A percentile compares a stretch with the other conserved stretches of the same genome.
Evolutionary conservation across 768 basidiomycete genomes (phyloP).

Genomic region (Russula lepida): DNA sequence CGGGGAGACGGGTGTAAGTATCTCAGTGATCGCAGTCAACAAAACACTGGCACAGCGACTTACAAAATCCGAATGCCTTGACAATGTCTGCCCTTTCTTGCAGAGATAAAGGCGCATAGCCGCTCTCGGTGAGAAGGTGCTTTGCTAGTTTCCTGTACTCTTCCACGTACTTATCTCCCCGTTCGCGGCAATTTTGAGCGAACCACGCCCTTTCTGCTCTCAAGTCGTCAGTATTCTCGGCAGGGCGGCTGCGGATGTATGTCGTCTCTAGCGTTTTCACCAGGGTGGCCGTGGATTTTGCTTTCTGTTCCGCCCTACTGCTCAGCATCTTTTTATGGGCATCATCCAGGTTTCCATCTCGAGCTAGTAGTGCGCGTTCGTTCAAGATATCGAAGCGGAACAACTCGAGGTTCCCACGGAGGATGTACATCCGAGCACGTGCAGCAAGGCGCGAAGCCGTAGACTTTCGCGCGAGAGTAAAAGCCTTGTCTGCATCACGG

Average conservation of each 20-base stretch:
- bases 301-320: not conserved
- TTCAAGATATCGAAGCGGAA: conserved; percentile 23
- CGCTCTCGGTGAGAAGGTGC: conserved; percentile 17
- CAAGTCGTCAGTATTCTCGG: conserved; percentile 10
- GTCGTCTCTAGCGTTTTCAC: not conserved
- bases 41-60: not conserved
- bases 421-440: conserved; percentile 17
- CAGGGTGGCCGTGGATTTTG: not conserved
- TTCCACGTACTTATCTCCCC: conserved; percentile 20
- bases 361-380: conserved; percentile 6
- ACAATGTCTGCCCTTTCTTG: conserved; percentile 26
- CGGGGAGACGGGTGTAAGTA: not conserved
- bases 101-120: conserved; percentile 23
- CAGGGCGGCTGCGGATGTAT: conserved; percentile 25
- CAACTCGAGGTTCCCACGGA: conserved; percentile 26
- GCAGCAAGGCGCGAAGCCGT: conserved; percentile 27
- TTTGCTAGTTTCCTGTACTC: conserved; percentile 22
- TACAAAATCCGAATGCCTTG: conserved; percentile 25
- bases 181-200: conserved; percentile 22
- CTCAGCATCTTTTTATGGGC: not conserved
- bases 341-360: not conserved
- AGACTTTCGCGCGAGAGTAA: conserved; percentile 22
- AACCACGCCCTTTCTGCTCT: conserved; percentile 25
- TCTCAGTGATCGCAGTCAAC: not conserved
- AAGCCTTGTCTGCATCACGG: conserved; percentile 24